Percentiles rank a stretch among this genome's conserved stretches.
Evolutionary conservation across 2,329 filamentous ascomycete species (phyloP).

Genomic region (Xylariomycetidae sp.): DNA sequence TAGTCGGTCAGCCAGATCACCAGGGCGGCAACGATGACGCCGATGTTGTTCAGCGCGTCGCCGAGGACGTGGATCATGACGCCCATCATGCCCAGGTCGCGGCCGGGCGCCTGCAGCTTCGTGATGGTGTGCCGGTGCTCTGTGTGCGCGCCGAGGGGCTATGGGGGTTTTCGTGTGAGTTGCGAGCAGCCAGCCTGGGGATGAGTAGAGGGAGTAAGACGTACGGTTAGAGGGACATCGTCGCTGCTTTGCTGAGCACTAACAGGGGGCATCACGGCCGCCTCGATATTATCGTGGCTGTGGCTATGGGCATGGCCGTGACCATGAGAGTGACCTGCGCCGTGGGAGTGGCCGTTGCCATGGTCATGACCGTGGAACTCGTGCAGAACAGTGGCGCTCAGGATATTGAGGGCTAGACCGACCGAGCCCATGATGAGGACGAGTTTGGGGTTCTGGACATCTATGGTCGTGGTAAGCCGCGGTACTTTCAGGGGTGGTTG

Average conservation of each 20-base stretch:
- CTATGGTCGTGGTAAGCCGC: conserved; percentile 30
- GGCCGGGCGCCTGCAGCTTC: conserved; percentile 29
- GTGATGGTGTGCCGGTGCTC: conserved; percentile 42
- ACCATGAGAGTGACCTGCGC: conserved; percentile 27
- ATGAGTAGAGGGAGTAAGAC: not conserved
- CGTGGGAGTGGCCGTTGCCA: conserved; percentile 27
- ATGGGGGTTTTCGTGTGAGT: conserved; percentile 2
- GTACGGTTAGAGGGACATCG: conserved; percentile 19
- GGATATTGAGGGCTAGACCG: conserved; percentile 60
- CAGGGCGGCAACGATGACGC: conserved; percentile 63
- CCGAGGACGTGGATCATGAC: conserved; percentile 66
- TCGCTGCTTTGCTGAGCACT: conserved; percentile 14
- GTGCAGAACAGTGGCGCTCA: conserved; percentile 61
- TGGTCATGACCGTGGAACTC: conserved; percentile 37
- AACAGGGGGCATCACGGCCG: conserved; percentile 14
- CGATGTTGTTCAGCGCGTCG: conserved; percentile 70
- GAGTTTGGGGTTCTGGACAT: conserved; percentile 56
- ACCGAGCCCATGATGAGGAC: conserved; percentile 65
- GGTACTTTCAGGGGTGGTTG: not conserved
- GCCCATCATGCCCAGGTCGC: conserved; percentile 65
- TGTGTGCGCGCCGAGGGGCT: conserved; percentile 33
- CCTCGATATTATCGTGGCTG: conserved; percentile 19
- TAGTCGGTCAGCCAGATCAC: conserved; percentile 62
- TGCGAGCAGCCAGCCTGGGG: not conserved
- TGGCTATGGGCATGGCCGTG: conserved; percentile 16